phyloP scores from a whole-genome alignment of 192 early-diverging fungal genomes.

The Coemansia sp. region DNA sequence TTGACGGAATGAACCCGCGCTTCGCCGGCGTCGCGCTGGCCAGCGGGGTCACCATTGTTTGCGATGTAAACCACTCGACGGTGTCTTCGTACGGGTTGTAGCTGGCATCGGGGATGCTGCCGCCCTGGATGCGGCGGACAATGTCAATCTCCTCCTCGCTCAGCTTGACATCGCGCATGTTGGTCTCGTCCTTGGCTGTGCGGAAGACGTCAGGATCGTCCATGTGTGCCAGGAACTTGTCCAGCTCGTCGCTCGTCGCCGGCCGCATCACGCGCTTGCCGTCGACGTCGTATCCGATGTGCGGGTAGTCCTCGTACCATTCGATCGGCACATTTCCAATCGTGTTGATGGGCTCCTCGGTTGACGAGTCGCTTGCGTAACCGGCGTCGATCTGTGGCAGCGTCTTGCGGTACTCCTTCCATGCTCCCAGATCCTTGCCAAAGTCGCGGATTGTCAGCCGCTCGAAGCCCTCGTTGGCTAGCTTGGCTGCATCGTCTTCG shows the following conservation, averaged over 20 bases:
- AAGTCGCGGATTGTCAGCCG: constrained; percentile 48
- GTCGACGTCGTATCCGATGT: constrained; percentile 94
- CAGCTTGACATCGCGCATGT: constrained; percentile 81
- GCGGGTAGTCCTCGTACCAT: constrained; percentile 96
- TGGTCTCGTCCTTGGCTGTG: constrained; percentile 78
- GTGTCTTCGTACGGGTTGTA: constrained; percentile 91
- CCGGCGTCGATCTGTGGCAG: constrained; percentile 89
- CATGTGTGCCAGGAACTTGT: constrained; percentile 87
- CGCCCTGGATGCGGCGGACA: constrained; percentile 82
- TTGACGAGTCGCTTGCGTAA: constrained; percentile 91
- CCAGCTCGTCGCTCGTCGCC: constrained; percentile 88
- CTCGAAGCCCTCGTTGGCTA: constrained; percentile 48
- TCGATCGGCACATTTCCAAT: constrained; percentile 95
- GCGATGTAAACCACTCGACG: constrained; percentile 93
- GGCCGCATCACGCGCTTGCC: constrained; percentile 90
- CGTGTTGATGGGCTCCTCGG: constrained; percentile 86
- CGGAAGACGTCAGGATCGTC: constrained; percentile 92
- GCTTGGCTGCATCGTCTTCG: constrained; percentile 35
- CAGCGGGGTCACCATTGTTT: constrained; percentile 79
- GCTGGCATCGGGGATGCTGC: constrained; percentile 76
- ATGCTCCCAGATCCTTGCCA: constrained; percentile 35
- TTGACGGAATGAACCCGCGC: constrained; percentile 91
- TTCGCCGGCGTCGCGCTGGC: constrained; percentile 92
- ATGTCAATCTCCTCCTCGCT: constrained; percentile 91
- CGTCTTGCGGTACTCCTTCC: constrained; percentile 55